Percentiles rank a stretch among this genome's conserved stretches.
Conservation (phyloP, 2,329 filamentous ascomycete genomes). For the Dendrostoma leiphaemia region DNA sequence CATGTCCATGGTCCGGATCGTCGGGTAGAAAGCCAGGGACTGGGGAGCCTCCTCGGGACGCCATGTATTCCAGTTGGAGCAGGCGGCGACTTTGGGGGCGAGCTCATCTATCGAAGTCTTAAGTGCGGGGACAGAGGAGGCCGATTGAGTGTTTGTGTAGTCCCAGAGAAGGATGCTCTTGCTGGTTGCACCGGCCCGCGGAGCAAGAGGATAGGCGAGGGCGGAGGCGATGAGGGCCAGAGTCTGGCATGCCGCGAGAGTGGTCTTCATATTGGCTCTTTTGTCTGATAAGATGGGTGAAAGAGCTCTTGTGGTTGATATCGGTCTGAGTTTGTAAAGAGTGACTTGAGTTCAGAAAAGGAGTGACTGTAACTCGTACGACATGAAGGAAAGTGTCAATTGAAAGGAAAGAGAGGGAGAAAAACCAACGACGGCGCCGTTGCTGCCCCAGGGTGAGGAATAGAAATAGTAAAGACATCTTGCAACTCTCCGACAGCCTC, state of each 20-base stretch:
- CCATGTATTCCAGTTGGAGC: slow-evolving; percentile 43
- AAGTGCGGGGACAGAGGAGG: slow-evolving; percentile 18
- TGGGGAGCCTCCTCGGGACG: slow-evolving; percentile 33
- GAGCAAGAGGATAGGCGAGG: background rate
- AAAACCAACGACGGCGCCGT: too few species aligned
- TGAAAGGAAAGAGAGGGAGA: background rate
- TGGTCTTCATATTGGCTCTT: background rate
- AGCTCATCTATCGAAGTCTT: slow-evolving; percentile 23
- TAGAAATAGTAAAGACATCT: too few species aligned
- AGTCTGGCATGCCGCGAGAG: background rate
- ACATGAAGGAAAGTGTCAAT: background rate
- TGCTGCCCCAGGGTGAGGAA: too few species aligned
- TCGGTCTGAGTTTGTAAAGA: background rate
- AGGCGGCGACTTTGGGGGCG: slow-evolving; percentile 30
- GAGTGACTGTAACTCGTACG: background rate
- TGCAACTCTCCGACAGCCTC: too few species aligned
- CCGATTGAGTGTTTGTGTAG: slow-evolving; percentile 29
- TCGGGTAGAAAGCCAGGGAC: slow-evolving; percentile 38
- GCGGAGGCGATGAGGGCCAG: background rate
- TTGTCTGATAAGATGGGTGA: background rate
- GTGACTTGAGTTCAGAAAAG: background rate
- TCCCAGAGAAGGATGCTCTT: slow-evolving; percentile 43
- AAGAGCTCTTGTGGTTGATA: background rate
- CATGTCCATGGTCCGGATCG: slow-evolving; percentile 37
- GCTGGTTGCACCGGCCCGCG: background rate